Evolutionary conservation across 768 basidiomycete genomes (phyloP).

Genomic region (Heimioporus sp.): DNA sequence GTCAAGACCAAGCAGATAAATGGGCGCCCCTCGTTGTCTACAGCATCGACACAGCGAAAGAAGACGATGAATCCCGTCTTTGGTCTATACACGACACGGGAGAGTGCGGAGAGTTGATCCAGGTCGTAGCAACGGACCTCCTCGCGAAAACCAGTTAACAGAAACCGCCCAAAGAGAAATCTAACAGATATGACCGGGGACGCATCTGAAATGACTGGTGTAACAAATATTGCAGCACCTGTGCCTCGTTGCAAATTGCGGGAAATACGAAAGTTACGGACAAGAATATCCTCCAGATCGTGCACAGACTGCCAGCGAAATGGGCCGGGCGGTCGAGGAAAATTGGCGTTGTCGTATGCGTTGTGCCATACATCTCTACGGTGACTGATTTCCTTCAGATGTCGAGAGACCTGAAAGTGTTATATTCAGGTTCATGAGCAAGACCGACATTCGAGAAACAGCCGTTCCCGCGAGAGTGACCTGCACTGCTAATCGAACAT

Average conservation of each 20-base stretch:
- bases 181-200: too few species aligned
- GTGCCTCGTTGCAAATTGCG: background rate
- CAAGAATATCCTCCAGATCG: background rate
- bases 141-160: background rate
- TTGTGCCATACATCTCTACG: background rate
- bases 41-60: slow-evolving; percentile 10
- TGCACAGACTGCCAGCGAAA: background rate
- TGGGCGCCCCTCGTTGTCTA: slow-evolving; percentile 11
- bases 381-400: background rate
- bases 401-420: background rate
- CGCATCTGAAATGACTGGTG: background rate
- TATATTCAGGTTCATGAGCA: too few species aligned
- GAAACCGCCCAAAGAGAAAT: background rate
- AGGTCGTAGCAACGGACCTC: background rate
- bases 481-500: too few species aligned
- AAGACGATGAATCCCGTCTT: background rate
- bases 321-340: background rate
- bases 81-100: background rate
- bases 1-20: slow-evolving; percentile 15
- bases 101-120: background rate
- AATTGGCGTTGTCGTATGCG: background rate
- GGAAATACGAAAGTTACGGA: background rate
- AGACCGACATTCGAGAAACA: too few species aligned
- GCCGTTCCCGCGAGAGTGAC: too few species aligned
- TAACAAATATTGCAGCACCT: background rate